Evolutionary conservation across 257 asterid genomes (phyloP).

Genomic region (Cinchona pubescens): DNA sequence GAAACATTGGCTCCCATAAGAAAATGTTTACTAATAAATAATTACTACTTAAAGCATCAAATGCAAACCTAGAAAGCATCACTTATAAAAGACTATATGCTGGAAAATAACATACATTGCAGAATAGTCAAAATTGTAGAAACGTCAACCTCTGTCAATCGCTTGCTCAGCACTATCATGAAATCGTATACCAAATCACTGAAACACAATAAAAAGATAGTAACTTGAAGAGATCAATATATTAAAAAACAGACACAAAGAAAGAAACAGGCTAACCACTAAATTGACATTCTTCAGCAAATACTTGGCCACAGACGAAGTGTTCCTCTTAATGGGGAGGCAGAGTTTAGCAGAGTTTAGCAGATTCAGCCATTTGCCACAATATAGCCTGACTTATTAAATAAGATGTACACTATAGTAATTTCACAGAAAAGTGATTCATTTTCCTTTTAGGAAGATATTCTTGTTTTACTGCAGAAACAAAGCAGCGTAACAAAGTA

Average conservation of each 20-base stretch:
- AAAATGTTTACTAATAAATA: background rate
- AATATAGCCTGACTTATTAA: no score
- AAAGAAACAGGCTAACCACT: background rate
- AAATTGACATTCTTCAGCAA: background rate
- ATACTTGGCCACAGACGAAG: background rate
- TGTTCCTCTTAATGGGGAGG: background rate
- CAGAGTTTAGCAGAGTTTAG: background rate
- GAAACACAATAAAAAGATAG: slow-evolving; percentile 29
- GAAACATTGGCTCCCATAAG: background rate
- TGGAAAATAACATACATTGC: slow-evolving; percentile 55
- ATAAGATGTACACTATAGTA: no score
- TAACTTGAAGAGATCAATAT: background rate
- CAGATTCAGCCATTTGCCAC: background rate
- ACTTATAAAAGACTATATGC: slow-evolving; percentile 8
- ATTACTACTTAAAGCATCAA: background rate
- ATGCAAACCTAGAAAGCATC: background rate
- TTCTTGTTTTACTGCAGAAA: background rate
- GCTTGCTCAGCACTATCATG: slow-evolving; percentile 78
- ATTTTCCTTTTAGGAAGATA: background rate
- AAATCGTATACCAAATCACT: slow-evolving; percentile 93
- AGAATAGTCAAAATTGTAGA: slow-evolving; percentile 74
- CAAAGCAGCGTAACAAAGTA: background rate
- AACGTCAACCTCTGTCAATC: slow-evolving; percentile 93
- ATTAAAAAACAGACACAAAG: background rate
- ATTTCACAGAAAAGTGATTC: background rate